Percentiles rank a stretch among this genome's conserved stretches.
phyloP scores from a whole-genome alignment of 805 yeast species.

The Ogataea angusta region DNA sequence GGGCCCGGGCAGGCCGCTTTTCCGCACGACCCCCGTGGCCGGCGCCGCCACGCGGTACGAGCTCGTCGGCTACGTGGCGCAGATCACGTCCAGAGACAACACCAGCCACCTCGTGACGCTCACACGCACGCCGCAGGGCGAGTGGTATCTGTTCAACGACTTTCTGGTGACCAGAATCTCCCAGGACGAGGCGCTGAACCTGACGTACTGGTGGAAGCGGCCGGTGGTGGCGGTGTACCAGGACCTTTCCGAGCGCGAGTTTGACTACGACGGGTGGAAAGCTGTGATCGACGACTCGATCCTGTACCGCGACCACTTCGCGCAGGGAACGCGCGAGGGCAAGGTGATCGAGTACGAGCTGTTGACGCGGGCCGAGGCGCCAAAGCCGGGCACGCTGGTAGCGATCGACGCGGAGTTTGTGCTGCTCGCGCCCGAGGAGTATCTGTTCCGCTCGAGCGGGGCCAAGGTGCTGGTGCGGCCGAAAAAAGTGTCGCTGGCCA shows the following conservation, averaged over 20 bases:
- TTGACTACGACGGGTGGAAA: slow-evolving; percentile 51
- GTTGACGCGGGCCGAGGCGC: slow-evolving; percentile 68
- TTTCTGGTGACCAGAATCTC: slow-evolving; percentile 76
- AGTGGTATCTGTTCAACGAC: slow-evolving; percentile 88
- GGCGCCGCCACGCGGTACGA: slow-evolving; percentile 45
- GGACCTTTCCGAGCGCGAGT: slow-evolving; percentile 39
- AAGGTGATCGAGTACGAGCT: slow-evolving; percentile 62
- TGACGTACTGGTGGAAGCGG: slow-evolving; percentile 75
- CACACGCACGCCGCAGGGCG: slow-evolving; percentile 40
- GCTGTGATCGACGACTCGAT: slow-evolving; percentile 56
- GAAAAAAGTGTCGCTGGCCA: slow-evolving; percentile 70
- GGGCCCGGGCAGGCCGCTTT: slow-evolving; percentile 25
- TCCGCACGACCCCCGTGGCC: slow-evolving; percentile 25
- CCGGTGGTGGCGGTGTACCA: slow-evolving; percentile 73
- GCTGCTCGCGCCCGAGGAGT: slow-evolving; percentile 68
- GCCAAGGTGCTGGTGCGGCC: slow-evolving; percentile 68
- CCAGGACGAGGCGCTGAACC: slow-evolving; percentile 73
- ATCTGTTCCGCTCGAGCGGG: slow-evolving; percentile 76
- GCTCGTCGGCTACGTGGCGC: slow-evolving; percentile 67
- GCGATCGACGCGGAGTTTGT: slow-evolving; percentile 99
- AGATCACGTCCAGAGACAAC: slow-evolving; percentile 53
- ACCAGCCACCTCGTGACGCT: slow-evolving; percentile 61
- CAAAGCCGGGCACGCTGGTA: slow-evolving; percentile 67
- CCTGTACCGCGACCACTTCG: slow-evolving; percentile 71
- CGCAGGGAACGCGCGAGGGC: slow-evolving; percentile 59